Conservation (phyloP, 2,329 filamentous ascomycete genomes). For the Endoconidiophora laricicola region DNA sequence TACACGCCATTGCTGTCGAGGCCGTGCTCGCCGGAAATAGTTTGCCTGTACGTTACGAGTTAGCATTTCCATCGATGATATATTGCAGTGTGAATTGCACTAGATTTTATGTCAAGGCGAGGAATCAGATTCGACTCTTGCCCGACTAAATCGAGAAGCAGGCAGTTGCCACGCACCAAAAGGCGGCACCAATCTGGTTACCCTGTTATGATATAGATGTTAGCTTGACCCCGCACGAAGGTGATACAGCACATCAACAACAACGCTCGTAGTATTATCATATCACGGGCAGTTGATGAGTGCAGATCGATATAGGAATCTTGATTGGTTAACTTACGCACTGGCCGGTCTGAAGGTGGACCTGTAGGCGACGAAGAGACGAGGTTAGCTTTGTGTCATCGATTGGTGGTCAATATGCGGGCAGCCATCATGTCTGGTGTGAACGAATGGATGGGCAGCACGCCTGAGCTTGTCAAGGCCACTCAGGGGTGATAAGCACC, state of each 20-base stretch:
- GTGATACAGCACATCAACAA: constrained; percentile 11
- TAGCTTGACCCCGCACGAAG: constrained; percentile 17
- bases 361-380: constrained; percentile 44
- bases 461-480: too few relatives aligned
- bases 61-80: constrained; percentile 17
- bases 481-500: too few relatives aligned
- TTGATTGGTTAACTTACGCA: constrained; percentile 47
- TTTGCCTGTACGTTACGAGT: constrained; percentile 41
- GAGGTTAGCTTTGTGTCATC: constrained; percentile 6
- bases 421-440: not conserved
- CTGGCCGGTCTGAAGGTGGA: constrained; percentile 99
- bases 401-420: constrained; percentile 5
- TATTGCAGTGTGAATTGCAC: too few relatives aligned
- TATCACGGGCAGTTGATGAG: not conserved
- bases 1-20: constrained; percentile 95
- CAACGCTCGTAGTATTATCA: not conserved
- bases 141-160: not conserved
- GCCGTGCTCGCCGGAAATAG: constrained; percentile 80
- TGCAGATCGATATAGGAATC: constrained; percentile 1
- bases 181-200: constrained; percentile 99
- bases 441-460: not conserved
- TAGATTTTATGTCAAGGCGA: not conserved
- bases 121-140: not conserved
- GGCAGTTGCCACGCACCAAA: constrained; percentile 51
- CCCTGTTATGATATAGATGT: constrained; percentile 42